Conservation (phyloP, 768 basidiomycete genomes). For the Termitomyces sp. region DNA sequence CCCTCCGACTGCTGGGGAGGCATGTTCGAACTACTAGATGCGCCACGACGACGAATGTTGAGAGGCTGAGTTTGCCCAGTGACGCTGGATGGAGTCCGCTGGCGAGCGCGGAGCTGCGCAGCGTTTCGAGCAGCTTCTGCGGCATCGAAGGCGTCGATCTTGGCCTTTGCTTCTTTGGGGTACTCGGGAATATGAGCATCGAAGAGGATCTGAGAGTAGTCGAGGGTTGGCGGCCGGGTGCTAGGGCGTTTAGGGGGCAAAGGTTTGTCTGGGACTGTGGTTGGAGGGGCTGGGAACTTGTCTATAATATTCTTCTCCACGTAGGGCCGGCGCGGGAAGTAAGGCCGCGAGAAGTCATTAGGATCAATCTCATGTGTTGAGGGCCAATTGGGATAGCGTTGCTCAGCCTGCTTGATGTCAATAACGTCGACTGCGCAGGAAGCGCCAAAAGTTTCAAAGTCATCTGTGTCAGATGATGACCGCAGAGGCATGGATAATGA, state of each 20-base stretch:
- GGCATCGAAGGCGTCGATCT: not conserved
- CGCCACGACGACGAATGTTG: constrained; percentile 3
- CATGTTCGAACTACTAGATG: not conserved
- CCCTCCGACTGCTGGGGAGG: not conserved
- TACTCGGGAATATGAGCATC: not conserved
- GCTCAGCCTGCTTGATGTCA: not conserved
- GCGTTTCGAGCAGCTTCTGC: not conserved
- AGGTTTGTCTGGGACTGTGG: not conserved
- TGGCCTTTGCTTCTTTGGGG: not conserved
- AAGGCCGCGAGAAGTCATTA: not conserved
- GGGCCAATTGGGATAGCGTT: not conserved
- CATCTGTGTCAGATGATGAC: not conserved
- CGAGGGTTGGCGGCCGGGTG: not conserved
- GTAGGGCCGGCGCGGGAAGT: not conserved
- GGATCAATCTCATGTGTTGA: not conserved
- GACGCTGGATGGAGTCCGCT: not conserved
- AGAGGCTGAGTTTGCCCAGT: not conserved
- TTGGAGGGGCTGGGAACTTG: not conserved
- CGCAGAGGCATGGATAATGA: not conserved
- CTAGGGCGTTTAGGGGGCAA: not conserved
- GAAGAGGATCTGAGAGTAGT: not conserved
- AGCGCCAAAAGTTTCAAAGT: no score
- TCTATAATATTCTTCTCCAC: not conserved
- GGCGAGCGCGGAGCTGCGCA: not conserved
- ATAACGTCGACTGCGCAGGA: not conserved